Evolutionary conservation across 2,329 filamentous ascomycete genomes (phyloP).

Genomic region (Fonsecaea erecta): DNA sequence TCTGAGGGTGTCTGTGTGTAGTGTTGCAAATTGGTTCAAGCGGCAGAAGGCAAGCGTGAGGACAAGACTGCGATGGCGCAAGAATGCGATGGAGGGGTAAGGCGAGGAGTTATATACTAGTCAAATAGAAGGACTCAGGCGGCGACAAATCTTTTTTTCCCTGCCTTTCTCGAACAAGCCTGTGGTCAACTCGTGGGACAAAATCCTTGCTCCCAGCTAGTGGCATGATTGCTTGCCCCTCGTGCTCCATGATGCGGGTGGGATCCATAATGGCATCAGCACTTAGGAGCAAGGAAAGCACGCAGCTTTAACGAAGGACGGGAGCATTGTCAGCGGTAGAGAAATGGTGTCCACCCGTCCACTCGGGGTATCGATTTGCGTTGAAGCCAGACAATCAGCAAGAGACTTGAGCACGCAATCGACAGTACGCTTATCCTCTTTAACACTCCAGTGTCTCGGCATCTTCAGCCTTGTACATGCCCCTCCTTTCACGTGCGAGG

Average conservation of each 20-base stretch:
- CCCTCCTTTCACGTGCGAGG: slow-evolving; percentile 13
- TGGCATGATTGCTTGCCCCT: slow-evolving; percentile 20
- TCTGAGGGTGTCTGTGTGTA: neutral
- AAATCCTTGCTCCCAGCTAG: slow-evolving; percentile 1
- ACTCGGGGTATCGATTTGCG: slow-evolving; percentile 9
- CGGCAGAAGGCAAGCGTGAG: neutral
- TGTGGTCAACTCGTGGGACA: neutral
- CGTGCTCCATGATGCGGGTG: slow-evolving; percentile 27
- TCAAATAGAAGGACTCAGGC: neutral
- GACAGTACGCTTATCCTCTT: slow-evolving; percentile 1
- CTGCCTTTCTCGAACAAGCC: neutral
- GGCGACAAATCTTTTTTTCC: slow-evolving; percentile 30
- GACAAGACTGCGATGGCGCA: slow-evolving; percentile 8
- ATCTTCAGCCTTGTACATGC: slow-evolving; percentile 9
- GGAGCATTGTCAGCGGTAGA: slow-evolving; percentile 16
- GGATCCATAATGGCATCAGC: slow-evolving; percentile 29
- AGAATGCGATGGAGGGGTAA: slow-evolving; percentile 2
- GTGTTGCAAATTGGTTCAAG: neutral
- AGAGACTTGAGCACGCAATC: slow-evolving; percentile 23
- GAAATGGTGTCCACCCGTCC: slow-evolving; percentile 7
- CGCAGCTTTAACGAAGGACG: neutral
- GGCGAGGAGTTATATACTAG: slow-evolving; percentile 9
- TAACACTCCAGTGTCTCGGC: slow-evolving; percentile 13
- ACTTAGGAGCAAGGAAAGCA: neutral
- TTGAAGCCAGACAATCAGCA: slow-evolving; percentile 22